Evolutionary conservation across 805 yeast species (phyloP), one percentile per base, ranked within the genome.

Genomic region (Sugiyamaella americana): DNA sequence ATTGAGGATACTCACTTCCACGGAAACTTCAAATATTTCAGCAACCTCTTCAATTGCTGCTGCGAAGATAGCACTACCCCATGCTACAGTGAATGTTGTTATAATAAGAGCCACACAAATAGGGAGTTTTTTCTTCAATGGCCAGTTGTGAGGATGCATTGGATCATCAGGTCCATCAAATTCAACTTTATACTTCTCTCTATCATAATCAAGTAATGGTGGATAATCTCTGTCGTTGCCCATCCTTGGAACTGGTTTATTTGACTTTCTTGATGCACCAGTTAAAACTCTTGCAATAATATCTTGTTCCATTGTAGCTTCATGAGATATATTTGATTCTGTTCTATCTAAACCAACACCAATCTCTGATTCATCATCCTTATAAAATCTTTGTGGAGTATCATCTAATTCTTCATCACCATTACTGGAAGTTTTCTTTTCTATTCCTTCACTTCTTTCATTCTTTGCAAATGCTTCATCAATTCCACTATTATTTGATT

Each of bases 121-220:
- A 6, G 60, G 40, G 1, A 70, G n/a, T 57, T 79, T 82, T 47
- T 65, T 71, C 37, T 44, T 57, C 20, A 66, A 13, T 0, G 82
- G 60, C 88, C 89, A 87, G 62, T 87, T 87, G 60, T 80, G 82
- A 0, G 96, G 95, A 61, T 81, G 87, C 6, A 64, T 48, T 1
- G 95, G 94, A 61, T 88, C 96, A 42, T 79, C 71, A 1, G 83
- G 82, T 0, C 95, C 95, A 59, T 84, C 84, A 58, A 73, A 86
- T 3, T 82, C 73, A 5, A 87, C 95, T 8, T 77, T 71, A 60
- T 80, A 87, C 1, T 68, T 47, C 3, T 47, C 52, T 29, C 52
- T 32, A 32, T 53, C 51, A n/a, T 41, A 37, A 4, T 26, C 26
- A n/a, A 55, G 49, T 11, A 37, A 23, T 2, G 58, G 57, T 1